Conservation (phyloP, 805 yeast genomes). For the Nakazawaea ernobii region DNA sequence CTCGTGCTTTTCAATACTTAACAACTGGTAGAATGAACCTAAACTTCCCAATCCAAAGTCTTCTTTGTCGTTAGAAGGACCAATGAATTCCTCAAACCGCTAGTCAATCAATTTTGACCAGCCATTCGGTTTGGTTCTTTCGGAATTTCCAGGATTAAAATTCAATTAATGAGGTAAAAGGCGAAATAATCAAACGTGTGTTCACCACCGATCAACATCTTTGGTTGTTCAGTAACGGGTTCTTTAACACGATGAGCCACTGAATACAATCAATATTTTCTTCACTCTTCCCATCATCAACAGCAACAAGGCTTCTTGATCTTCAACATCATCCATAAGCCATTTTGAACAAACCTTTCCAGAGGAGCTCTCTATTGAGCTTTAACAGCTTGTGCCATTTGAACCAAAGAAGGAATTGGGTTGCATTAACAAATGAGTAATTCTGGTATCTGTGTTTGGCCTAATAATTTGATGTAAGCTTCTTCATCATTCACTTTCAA, state of each 20-base stretch:
- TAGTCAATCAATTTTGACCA: no score
- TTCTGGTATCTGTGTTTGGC: conserved; percentile 95
- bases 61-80: no score
- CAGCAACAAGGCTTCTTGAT: conserved; percentile 33
- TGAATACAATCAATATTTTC: conserved; percentile 80
- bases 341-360: conserved; percentile 30
- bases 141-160: no score
- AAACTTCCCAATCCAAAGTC: no score
- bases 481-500: conserved; percentile 96
- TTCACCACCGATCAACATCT: conserved; percentile 86
- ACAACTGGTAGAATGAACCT: no score
- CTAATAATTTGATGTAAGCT: conserved; percentile 88
- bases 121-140: no score
- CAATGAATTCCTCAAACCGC: no score
- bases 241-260: conserved; percentile 90
- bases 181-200: no score
- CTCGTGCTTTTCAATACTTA: no score
- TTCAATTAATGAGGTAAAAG: no score
- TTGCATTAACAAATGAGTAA: conserved; percentile 87
- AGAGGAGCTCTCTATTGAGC: conserved; percentile 74
- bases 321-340: conserved; percentile 28
- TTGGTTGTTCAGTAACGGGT: conserved; percentile 73
- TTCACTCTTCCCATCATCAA: conserved; percentile 36
- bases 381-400: conserved; percentile 83
- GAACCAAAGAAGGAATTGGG: conserved; percentile 89